Conservation (phyloP, 202 grass and related monocot species). For the Musa balbisiana region DNA sequence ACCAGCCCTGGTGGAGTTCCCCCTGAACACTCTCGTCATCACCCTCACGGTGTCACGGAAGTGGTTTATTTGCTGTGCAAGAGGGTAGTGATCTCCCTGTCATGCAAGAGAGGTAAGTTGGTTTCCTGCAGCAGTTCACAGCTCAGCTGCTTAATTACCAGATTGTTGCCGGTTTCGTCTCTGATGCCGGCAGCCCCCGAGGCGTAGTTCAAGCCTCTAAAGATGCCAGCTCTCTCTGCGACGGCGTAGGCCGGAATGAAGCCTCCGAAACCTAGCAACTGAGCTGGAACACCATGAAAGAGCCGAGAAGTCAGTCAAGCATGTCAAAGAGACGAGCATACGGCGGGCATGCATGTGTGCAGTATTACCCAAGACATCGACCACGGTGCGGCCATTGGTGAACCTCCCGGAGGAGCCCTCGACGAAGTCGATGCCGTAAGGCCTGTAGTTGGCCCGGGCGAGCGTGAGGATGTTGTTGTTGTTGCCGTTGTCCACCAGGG, state of each 20-base stretch:
- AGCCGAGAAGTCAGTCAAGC: background rate
- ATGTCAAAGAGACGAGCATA: background rate
- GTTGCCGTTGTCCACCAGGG: conserved; percentile 90
- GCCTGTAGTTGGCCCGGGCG: conserved; percentile 72
- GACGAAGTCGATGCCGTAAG: conserved; percentile 77
- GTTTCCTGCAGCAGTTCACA: too few relatives aligned
- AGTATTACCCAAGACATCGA: conserved; percentile 35
- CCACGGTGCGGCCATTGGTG: conserved; percentile 84
- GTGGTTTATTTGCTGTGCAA: conserved; percentile 60
- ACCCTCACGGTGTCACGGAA: conserved; percentile 40
- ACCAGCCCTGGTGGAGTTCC: conserved; percentile 19
- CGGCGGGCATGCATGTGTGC: background rate
- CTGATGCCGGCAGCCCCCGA: conserved; percentile 70
- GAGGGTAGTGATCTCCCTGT: conserved; percentile 64
- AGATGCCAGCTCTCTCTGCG: conserved; percentile 21
- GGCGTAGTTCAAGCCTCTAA: conserved; percentile 67
- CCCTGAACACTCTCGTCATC: conserved; percentile 31
- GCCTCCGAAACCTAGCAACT: conserved; percentile 48
- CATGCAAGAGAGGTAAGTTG: background rate
- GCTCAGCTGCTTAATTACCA: conserved; percentile 24
- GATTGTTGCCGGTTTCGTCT: conserved; percentile 70
- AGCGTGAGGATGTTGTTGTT: conserved; percentile 74
- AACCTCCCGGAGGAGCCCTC: conserved; percentile 61
- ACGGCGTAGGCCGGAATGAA: conserved; percentile 60
- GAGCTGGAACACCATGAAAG: conserved; percentile 22